phyloP scores from a whole-genome alignment of 2,329 filamentous ascomycete species.

The Penicillium sp. region DNA sequence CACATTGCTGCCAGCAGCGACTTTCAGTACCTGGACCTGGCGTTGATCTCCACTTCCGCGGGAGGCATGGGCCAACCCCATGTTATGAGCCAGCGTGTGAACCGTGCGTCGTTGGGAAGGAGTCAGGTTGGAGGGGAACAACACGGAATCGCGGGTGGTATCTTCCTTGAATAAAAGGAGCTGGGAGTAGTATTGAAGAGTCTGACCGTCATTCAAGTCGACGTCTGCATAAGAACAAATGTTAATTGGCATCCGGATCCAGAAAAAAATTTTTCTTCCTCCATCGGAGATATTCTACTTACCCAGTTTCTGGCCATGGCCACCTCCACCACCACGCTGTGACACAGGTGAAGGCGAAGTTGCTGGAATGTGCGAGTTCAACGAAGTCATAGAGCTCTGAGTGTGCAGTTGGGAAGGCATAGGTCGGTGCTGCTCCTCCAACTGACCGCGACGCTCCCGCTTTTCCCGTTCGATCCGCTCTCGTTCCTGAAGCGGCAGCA shows the following conservation, averaged over 20 bases:
- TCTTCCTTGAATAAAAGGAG: constrained; percentile 86
- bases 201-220: constrained; percentile 87
- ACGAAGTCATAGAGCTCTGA: constrained; percentile 81
- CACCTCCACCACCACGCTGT: constrained; percentile 34
- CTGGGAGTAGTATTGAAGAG: constrained; percentile 85
- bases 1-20: constrained; percentile 52
- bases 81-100: constrained; percentile 91
- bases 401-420: constrained; percentile 69
- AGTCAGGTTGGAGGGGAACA: constrained; percentile 77
- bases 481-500: constrained; percentile 90
- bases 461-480: constrained; percentile 97
- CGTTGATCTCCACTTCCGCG: constrained; percentile 84
- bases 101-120: constrained; percentile 85
- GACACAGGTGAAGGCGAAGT: constrained; percentile 69
- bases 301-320: constrained; percentile 37
- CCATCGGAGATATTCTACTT: constrained; percentile 14
- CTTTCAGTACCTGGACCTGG: constrained; percentile 81
- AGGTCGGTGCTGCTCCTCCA: constrained; percentile 92
- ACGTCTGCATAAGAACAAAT: constrained; percentile 53
- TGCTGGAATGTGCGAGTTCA: constrained; percentile 63
- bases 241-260: constrained; percentile 2
- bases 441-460: constrained; percentile 88
- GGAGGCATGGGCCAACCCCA: constrained; percentile 87
- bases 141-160: constrained; percentile 70
- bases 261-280: neutral